A percentile compares a stretch with the other conserved stretches of the same genome.
phyloP scores from a whole-genome alignment of 805 yeast species.

The Wickerhamiella lipophila region DNA sequence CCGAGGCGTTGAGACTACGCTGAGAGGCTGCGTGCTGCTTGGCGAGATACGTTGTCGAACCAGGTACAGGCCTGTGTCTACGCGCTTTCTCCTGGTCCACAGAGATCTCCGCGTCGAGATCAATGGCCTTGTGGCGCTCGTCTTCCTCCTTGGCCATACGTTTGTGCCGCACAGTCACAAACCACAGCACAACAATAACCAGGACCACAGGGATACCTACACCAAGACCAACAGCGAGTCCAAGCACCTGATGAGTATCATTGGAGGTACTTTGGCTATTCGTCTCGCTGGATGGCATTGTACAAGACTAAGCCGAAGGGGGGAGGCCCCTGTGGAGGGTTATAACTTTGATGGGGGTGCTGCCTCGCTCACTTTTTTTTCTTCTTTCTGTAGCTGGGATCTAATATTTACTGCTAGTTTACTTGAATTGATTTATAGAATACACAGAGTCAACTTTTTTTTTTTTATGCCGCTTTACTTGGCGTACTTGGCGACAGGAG shows the following conservation, averaged over 20 bases:
- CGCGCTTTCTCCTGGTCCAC: constrained; percentile 18
- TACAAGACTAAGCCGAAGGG: not conserved
- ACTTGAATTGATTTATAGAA: too few relatives aligned
- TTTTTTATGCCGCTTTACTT: too few relatives aligned
- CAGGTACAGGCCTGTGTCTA: constrained; percentile 4
- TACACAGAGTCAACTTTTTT: too few relatives aligned
- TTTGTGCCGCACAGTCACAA: constrained; percentile 27
- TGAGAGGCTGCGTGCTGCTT: constrained; percentile 11
- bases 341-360: not conserved
- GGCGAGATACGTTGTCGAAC: constrained; percentile 3
- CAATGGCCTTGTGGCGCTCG: constrained; percentile 26
- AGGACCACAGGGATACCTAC: constrained; percentile 30
- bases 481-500: too few relatives aligned
- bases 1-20: constrained; percentile 3
- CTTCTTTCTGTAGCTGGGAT: too few relatives aligned
- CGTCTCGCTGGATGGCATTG: not conserved
- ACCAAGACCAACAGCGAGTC: constrained; percentile 28
- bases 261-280: not conserved
- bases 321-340: not conserved
- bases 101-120: constrained; percentile 29
- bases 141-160: constrained; percentile 29
- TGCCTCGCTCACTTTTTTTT: not conserved
- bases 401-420: too few relatives aligned
- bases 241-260: constrained; percentile 14
- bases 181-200: constrained; percentile 25